Conservation (phyloP, 495 filamentous ascomycete genomes). For the Penicillium paradoxum region DNA sequence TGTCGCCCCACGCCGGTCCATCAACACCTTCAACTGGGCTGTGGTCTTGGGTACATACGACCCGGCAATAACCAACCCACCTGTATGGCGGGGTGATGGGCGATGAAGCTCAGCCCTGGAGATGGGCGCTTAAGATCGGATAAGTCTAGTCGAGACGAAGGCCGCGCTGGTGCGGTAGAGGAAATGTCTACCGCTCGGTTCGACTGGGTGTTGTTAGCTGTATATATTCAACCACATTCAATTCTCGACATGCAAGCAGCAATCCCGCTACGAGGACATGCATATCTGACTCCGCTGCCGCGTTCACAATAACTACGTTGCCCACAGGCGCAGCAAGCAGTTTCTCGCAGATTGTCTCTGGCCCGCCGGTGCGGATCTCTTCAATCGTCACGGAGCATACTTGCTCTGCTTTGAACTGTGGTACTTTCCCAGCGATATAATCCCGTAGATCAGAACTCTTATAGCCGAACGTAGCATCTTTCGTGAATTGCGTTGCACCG, state of each 20-base stretch:
- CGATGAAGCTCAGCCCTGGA: slow-evolving; percentile 37
- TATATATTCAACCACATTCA: not conserved
- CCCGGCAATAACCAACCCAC: slow-evolving; percentile 48
- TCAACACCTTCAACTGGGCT: slow-evolving; percentile 40
- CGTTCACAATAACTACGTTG: slow-evolving; percentile 47
- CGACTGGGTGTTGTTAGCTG: slow-evolving; percentile 20
- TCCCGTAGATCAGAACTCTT: slow-evolving; percentile 44
- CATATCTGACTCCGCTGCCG: slow-evolving; percentile 50
- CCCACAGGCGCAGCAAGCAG: slow-evolving; percentile 30
- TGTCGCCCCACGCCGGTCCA: slow-evolving; percentile 25
- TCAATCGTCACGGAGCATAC: slow-evolving; percentile 40
- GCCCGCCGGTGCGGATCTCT: slow-evolving; percentile 41
- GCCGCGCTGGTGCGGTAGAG: slow-evolving; percentile 51
- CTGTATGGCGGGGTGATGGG: slow-evolving; percentile 26
- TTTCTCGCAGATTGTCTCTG: slow-evolving; percentile 33
- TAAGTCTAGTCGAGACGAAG: slow-evolving; percentile 52
- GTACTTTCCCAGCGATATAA: slow-evolving; percentile 49
- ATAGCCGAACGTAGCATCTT: slow-evolving; percentile 52
- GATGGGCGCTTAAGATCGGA: slow-evolving; percentile 41
- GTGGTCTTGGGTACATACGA: slow-evolving; percentile 55
- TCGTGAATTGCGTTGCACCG: slow-evolving; percentile 45
- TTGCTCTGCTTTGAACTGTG: slow-evolving; percentile 26
- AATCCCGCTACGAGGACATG: slow-evolving; percentile 45
- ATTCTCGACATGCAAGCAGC: slow-evolving; percentile 25
- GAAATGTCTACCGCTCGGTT: slow-evolving; percentile 41